phyloP scores from a whole-genome alignment of 129 eudicot species.

The Kitagawia praeruptora region DNA sequence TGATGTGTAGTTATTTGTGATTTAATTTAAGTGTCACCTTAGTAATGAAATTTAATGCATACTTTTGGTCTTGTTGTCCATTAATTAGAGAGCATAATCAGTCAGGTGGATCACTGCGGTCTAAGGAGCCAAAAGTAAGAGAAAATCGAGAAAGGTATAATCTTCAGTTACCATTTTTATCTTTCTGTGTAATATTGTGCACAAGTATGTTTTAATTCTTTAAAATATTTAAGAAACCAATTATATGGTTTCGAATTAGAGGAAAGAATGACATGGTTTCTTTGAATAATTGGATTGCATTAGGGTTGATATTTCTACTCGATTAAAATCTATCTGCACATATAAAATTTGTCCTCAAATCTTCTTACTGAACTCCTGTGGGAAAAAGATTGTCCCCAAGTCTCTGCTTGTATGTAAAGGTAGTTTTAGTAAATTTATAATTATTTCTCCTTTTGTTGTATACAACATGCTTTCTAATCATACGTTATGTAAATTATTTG shows the following conservation, averaged over 20 bases:
- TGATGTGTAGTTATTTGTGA: neutral
- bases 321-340: neutral
- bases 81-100: constrained; percentile 65
- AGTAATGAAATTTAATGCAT: neutral
- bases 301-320: neutral
- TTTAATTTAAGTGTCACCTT: neutral
- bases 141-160: constrained; percentile 68
- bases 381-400: neutral
- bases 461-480: too few species aligned
- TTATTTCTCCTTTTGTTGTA: too few species aligned
- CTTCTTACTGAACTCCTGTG: neutral
- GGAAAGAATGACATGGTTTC: neutral
- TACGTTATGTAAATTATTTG: too few species aligned
- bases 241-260: neutral
- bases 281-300: neutral
- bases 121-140: constrained; percentile 76
- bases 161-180: neutral
- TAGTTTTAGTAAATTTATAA: too few species aligned
- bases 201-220: neutral
- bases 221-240: neutral
- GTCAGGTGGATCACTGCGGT: constrained; percentile 53
- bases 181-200: neutral
- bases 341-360: neutral
- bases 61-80: constrained; percentile 11
- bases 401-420: too few species aligned